phyloP scores from a whole-genome alignment of 805 yeast species.

The Saturnispora kantuleensis region DNA sequence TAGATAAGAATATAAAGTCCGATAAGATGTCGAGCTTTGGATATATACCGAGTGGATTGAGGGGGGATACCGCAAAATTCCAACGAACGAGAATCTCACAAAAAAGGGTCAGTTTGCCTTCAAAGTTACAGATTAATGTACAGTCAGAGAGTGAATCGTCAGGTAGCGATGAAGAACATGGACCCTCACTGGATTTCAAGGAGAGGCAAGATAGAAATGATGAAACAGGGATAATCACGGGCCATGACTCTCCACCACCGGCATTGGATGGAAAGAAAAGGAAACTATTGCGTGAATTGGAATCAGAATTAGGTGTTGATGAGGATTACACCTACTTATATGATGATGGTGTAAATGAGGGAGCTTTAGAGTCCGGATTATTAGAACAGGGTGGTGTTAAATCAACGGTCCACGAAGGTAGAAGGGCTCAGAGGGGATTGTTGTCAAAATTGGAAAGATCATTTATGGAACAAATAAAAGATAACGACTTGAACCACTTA shows the following conservation, averaged over 20 bases:
- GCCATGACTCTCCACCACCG: background rate
- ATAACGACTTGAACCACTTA: constrained; percentile 16
- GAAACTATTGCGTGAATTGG: constrained; percentile 17
- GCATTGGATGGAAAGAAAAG: constrained; percentile 10
- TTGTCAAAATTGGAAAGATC: constrained; percentile 11
- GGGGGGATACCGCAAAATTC: too few species aligned
- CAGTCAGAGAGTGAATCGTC: constrained; percentile 21
- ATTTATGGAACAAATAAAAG: constrained; percentile 14
- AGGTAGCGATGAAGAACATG: background rate
- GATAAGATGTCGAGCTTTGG: constrained; percentile 8
- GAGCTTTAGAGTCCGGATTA: constrained; percentile 20
- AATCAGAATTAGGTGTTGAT: constrained; percentile 17
- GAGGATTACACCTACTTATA: constrained; percentile 6
- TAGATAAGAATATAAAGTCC: constrained; percentile 1
- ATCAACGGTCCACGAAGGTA: background rate
- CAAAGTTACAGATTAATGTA: constrained; percentile 17
- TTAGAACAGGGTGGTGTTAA: constrained; percentile 13
- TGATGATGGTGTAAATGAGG: background rate
- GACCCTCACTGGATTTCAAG: too few species aligned
- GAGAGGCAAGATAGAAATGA: too few species aligned
- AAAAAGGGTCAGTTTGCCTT: constrained; percentile 5
- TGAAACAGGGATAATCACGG: too few species aligned
- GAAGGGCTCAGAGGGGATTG: constrained; percentile 1
- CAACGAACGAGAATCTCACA: too few species aligned
- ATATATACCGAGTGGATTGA: too few species aligned